Conservation (phyloP, 192 early-diverging fungal genomes). For the Linnemannia zychae region DNA sequence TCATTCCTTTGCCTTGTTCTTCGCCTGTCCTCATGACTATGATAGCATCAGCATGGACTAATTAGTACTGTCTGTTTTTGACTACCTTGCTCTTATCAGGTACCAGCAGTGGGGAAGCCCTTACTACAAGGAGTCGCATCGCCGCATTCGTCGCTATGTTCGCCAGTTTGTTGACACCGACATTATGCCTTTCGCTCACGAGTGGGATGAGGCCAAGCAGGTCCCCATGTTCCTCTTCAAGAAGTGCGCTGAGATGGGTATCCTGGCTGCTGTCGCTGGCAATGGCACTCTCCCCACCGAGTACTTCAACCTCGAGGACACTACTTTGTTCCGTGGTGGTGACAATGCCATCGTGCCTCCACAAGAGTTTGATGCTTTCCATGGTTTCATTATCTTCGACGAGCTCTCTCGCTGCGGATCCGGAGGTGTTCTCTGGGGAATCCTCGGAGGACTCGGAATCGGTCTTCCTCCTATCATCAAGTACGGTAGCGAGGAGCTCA, state of each 20-base stretch:
- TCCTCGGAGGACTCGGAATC: constrained; percentile 81
- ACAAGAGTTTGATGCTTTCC: constrained; percentile 77
- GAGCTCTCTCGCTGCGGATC: constrained; percentile 86
- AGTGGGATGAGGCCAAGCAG: constrained; percentile 88
- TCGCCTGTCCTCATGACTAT: background rate
- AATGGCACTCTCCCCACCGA: constrained; percentile 49
- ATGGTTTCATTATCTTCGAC: constrained; percentile 81
- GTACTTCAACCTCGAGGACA: constrained; percentile 40
- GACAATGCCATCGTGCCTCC: constrained; percentile 56
- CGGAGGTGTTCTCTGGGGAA: constrained; percentile 86
- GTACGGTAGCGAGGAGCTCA: constrained; percentile 77
- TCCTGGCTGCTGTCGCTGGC: constrained; percentile 74
- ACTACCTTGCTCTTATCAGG: constrained; percentile 18
- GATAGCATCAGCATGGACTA: background rate
- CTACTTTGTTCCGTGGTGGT: constrained; percentile 45
- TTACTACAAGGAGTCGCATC: constrained; percentile 86
- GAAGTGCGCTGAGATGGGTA: constrained; percentile 82
- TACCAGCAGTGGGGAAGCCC: constrained; percentile 74
- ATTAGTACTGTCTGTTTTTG: background rate
- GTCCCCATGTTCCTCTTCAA: constrained; percentile 79
- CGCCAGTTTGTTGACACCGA: constrained; percentile 86
- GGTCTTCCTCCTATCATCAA: constrained; percentile 82
- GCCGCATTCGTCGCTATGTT: constrained; percentile 69
- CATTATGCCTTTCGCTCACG: constrained; percentile 79
- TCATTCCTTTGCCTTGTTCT: constrained; percentile 42